phyloP scores from a whole-genome alignment of 805 yeast species.

The Candida tammaniensis region DNA sequence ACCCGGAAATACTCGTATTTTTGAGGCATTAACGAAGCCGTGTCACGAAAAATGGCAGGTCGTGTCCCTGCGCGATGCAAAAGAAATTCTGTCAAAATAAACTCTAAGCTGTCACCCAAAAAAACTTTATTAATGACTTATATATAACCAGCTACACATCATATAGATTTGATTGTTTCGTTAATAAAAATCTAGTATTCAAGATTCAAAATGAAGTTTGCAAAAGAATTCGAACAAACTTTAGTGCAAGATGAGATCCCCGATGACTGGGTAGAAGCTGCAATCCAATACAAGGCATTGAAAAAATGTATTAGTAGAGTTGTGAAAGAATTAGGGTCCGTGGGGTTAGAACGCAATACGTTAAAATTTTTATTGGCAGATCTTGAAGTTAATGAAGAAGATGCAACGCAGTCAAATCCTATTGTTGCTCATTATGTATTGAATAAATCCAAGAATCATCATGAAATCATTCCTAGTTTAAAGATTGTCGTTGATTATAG shows the following conservation, averaged over 20 bases:
- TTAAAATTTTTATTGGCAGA: slow-evolving; percentile 32
- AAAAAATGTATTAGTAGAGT: slow-evolving; percentile 67
- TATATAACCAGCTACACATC: no score
- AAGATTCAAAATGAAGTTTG: slow-evolving; percentile 66
- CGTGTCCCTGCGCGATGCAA: no score
- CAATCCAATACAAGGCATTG: slow-evolving; percentile 69
- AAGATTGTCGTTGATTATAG: slow-evolving; percentile 35
- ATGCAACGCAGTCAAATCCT: slow-evolving; percentile 34
- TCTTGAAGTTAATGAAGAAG: slow-evolving; percentile 32
- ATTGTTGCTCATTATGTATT: slow-evolving; percentile 42
- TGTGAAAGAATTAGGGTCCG: slow-evolving; percentile 56
- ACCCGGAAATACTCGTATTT: no score
- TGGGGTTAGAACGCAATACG: slow-evolving; percentile 54
- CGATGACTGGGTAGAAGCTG: slow-evolving; percentile 61
- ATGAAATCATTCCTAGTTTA: slow-evolving; percentile 35
- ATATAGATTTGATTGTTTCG: no score
- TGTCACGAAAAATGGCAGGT: no score
- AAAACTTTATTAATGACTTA: no score
- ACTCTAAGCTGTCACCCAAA: no score
- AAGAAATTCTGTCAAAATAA: no score
- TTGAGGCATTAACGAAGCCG: no score
- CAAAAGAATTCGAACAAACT: slow-evolving; percentile 64
- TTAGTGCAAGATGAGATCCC: slow-evolving; percentile 62
- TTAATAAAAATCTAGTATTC: neutral
- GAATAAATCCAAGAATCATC: slow-evolving; percentile 22